A percentile compares a stretch with the other conserved stretches of the same genome.
These are phyloP conservation scores for Scleromitrula shiraiana DNA, from an alignment of 2,329 filamentous ascomycete genomes.

Conservation along the genomic window DNA sequence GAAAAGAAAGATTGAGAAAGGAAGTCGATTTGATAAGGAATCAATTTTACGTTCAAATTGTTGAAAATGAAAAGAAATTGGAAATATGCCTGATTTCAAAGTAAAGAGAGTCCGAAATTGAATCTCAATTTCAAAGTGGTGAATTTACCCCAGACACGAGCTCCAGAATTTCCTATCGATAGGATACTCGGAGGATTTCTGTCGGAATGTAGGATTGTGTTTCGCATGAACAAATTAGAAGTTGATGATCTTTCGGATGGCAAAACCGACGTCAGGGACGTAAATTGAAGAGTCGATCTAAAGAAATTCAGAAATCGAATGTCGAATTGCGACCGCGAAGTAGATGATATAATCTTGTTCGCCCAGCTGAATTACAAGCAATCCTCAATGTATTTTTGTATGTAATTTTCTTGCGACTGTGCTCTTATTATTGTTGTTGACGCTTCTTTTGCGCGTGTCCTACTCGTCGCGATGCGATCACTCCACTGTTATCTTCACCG, in stretches of 20 bases:
- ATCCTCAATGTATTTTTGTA: not conserved
- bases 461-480: constrained; percentile 2
- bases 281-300: not conserved
- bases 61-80: not conserved
- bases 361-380: too few relatives aligned
- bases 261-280: not conserved
- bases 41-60: not conserved
- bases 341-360: too few relatives aligned
- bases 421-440: not conserved
- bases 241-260: not conserved
- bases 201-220: not conserved
- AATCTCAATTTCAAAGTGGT: not conserved
- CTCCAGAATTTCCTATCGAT: not conserved
- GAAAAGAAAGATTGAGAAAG: not conserved
- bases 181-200: not conserved
- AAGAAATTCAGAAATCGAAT: not conserved
- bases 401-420: constrained; percentile 4
- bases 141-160: not conserved
- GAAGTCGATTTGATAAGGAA: not conserved
- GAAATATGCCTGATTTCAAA: not conserved
- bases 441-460: constrained; percentile 1
- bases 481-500: not conserved
- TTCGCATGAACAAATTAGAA: not conserved
- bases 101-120: not conserved
- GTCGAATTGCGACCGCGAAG: not conserved